Conservation (phyloP, 352 stramenopile species). For the Globisporangium emineosum region DNA sequence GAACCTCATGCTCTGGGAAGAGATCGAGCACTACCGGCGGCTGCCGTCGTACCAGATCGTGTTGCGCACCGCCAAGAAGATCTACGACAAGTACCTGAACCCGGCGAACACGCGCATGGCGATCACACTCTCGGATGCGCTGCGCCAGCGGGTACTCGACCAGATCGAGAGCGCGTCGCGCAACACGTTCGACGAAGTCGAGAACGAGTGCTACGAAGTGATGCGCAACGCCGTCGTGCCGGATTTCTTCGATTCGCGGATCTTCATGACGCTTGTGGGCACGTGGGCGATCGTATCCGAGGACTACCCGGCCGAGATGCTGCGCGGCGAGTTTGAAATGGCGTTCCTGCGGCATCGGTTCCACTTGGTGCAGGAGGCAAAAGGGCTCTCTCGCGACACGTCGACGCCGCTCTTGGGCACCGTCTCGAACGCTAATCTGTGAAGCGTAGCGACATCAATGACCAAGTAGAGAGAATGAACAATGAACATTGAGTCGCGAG, state of each 20-base stretch:
- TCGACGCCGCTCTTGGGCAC: conserved; percentile 28
- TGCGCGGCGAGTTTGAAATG: conserved; percentile 78
- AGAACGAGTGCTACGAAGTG: conserved; percentile 69
- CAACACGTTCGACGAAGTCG: conserved; percentile 73
- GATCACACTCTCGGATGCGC: conserved; percentile 48
- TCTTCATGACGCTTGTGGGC: conserved; percentile 83
- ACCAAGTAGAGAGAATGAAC: background rate
- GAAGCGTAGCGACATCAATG: conserved; percentile 5
- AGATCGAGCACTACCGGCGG: conserved; percentile 79
- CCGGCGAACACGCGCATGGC: conserved; percentile 46
- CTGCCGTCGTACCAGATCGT: conserved; percentile 85
- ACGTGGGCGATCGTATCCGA: conserved; percentile 75
- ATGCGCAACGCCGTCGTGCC: conserved; percentile 75
- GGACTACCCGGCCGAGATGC: conserved; percentile 70
- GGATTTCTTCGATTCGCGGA: conserved; percentile 78
- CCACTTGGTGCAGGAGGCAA: conserved; percentile 69
- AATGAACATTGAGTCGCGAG: background rate
- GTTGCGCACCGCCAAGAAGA: conserved; percentile 75
- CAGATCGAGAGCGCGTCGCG: conserved; percentile 64
- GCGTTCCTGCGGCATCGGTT: conserved; percentile 79
- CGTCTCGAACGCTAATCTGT: background rate
- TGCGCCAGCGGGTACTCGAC: conserved; percentile 42
- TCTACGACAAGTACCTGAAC: conserved; percentile 86
- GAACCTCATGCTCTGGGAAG: conserved; percentile 84
- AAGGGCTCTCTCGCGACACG: conserved; percentile 57